Evolutionary conservation across 345 rosid genomes (phyloP), one percentile per base, ranked within the genome.

Genomic region (Eutrema japonicum): DNA sequence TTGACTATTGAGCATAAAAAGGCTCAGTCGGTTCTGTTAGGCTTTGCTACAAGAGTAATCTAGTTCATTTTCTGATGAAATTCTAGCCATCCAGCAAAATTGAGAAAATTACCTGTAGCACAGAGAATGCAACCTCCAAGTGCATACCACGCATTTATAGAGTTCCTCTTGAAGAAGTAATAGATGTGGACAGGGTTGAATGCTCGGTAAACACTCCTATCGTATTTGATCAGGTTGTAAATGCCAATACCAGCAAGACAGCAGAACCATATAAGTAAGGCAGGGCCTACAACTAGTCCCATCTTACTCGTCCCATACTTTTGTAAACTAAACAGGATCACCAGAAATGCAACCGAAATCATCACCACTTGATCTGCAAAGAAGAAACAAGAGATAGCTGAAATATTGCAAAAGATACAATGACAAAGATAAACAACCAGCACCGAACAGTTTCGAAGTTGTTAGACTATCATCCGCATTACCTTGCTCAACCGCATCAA

Each of bases 81-180:
- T 35, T 51, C 10, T 38, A 65, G 42, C 61, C 14, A 13, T 78
- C 59, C 54, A 35, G 56, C 11, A 67, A 29, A 57, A 27, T 26
- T 72, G 46, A 51, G 47, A 36, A 47, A 42, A 53, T 59, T 84
- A 95, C 98, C 98, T 83, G 99, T 92, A 75, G 92, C 99, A 78
- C 98, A 90, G 52, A 95, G 96, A 80, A 95, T 84, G 87, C 99
- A 95, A 72, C 99, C 98, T 58, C 99, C 99, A 42, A 95, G 98
- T 4, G 99, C 88, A 76, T 78, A 88, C 99, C 97, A 95, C 46
- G 96, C 99, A 68, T 86, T 86, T 46, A 75, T 68, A 37, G 98
- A 85, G 81, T 95, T 92, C 80, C 97, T 81, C 84, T 95, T 79
- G 88, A 92, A 95, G 81, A 81, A 95, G 76, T 65, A 86, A 85